Base-by-base conservation (phyloP, 306 rosid genomes). In the Aeschynomene evenia region DNA sequence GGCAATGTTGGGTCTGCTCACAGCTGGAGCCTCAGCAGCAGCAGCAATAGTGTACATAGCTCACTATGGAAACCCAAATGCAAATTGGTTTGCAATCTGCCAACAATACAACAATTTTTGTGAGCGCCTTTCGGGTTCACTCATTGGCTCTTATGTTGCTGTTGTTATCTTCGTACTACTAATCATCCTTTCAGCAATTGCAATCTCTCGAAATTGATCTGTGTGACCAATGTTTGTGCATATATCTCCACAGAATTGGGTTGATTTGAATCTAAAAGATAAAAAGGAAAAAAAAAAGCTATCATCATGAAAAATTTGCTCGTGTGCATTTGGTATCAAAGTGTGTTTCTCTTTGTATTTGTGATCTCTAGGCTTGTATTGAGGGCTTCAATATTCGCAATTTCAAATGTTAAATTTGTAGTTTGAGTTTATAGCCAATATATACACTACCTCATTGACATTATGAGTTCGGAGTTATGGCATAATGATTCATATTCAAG, bases 1-100 rank as follows among this genome's bases (percentile, higher is more conserved):
- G 88, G 80, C 53, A 16, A 85, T 83, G 86, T 3, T 81, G 88
- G 85, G 75, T 66, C 78, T 88, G 31, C 26, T 83, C 3, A 64
- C 82, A 42, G 79, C 81, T 0, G 86, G 77, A 36, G 88, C 90
- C 21, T 87, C 93, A 0, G 85, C 90, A 42, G 88, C 93, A 56
- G 19, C 86, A 58, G 59, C 84, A 0, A 81, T 81, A 51, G 88
- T 85, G 21, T 63, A 42, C 73, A 33, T 88, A 69, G 90, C 90
- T 56, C 86, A 88, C 39, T 5, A 85, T 4, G 94, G 90, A 23
- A 85, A 79, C 68, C 22, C 87, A 29, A 23, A 3, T 37, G 76
- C 82, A 53, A 88, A 85, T 45, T 85, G 90, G 90, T 61, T 72
- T 54, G 50, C 94, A 0, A 66, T 85, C 40, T 85, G 88, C 70